Percentiles rank a stretch among this genome's conserved stretches.
Evolutionary conservation across 2,329 filamentous ascomycete genomes (phyloP).

Genomic region (Juglanconis oblonga): DNA sequence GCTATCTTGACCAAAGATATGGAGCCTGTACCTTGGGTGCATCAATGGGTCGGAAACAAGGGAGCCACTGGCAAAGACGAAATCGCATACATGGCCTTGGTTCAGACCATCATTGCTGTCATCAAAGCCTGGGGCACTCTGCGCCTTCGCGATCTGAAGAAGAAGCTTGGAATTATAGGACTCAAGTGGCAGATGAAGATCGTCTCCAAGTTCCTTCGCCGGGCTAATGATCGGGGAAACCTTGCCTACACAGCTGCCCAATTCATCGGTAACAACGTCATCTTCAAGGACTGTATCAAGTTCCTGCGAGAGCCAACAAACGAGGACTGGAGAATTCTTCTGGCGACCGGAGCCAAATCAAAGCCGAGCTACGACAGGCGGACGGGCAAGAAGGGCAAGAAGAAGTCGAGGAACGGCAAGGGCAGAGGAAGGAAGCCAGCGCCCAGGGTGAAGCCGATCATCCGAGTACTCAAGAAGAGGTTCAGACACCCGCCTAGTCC

Average conservation of each 20-base stretch:
- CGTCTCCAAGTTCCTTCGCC: conserved; percentile 55
- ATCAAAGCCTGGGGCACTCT: conserved; percentile 58
- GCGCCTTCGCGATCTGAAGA: conserved; percentile 55
- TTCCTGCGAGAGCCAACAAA: conserved; percentile 53
- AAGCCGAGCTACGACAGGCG: conserved; percentile 25
- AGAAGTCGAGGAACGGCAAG: conserved; percentile 11
- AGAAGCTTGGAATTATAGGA: conserved; percentile 55
- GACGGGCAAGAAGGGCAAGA: conserved; percentile 17
- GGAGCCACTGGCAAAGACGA: conserved; percentile 10
- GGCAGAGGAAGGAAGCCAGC: neutral
- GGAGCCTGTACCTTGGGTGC: conserved; percentile 53
- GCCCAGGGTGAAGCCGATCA: neutral
- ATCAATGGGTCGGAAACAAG: conserved; percentile 55
- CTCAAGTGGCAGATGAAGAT: conserved; percentile 59
- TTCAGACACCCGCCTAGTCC: conserved; percentile 6
- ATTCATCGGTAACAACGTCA: conserved; percentile 43
- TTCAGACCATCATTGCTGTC: conserved; percentile 55
- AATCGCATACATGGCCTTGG: conserved; percentile 56
- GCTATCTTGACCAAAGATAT: conserved; percentile 37
- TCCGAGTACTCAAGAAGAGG: conserved; percentile 14
- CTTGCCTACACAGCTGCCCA: conserved; percentile 56
- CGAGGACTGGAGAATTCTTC: conserved; percentile 55
- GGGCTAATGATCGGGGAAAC: conserved; percentile 53
- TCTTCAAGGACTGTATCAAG: conserved; percentile 62
- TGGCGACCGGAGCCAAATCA: conserved; percentile 45